Evolutionary conservation across 805 yeast species (phyloP).

Genomic region (Lachancea waltii): DNA sequence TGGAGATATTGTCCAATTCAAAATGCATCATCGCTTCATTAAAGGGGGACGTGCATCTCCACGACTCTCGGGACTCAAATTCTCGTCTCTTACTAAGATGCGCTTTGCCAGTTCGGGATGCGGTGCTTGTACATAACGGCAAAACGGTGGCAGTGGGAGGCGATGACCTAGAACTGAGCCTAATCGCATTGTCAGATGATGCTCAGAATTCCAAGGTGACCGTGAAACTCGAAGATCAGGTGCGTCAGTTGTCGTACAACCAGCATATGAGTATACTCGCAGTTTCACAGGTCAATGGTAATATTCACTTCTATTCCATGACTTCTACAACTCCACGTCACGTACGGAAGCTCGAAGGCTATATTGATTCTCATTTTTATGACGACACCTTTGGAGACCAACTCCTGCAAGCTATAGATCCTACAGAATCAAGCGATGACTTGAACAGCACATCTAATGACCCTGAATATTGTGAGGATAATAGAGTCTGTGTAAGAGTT

Average conservation of each 20-base stretch:
- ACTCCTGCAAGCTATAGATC: conserved; percentile 24
- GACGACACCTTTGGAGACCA: conserved; percentile 26
- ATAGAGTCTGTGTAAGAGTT: conserved; percentile 45
- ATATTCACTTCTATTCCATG: conserved; percentile 44
- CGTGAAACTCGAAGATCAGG: conserved; percentile 45
- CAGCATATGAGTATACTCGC: conserved; percentile 50
- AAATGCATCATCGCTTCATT: conserved; percentile 21
- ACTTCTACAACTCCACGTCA: conserved; percentile 50
- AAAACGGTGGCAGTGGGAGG: conserved; percentile 57
- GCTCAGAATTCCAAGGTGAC: conserved; percentile 20
- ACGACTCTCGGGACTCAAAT: conserved; percentile 20
- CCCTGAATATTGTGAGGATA: conserved; percentile 32
- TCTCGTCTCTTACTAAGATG: conserved; percentile 38
- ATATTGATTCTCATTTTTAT: conserved; percentile 31
- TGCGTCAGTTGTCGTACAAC: conserved; percentile 50
- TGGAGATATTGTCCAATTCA: conserved; percentile 22
- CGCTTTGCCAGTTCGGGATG: conserved; percentile 37
- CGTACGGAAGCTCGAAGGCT: conserved; percentile 38
- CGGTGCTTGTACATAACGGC: conserved; percentile 55
- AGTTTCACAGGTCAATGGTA: conserved; percentile 54
- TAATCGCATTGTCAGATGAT: conserved; percentile 38
- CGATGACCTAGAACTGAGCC: conserved; percentile 50
- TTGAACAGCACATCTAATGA: conserved; percentile 30
- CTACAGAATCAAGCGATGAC: conserved; percentile 37
- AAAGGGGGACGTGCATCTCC: conserved; percentile 24